Percentiles rank a stretch among this genome's conserved stretches.
These are phyloP conservation scores for Ambrosia artemisiifolia DNA, from an alignment of 129 eudicot species.

Conservation along the genomic window DNA sequence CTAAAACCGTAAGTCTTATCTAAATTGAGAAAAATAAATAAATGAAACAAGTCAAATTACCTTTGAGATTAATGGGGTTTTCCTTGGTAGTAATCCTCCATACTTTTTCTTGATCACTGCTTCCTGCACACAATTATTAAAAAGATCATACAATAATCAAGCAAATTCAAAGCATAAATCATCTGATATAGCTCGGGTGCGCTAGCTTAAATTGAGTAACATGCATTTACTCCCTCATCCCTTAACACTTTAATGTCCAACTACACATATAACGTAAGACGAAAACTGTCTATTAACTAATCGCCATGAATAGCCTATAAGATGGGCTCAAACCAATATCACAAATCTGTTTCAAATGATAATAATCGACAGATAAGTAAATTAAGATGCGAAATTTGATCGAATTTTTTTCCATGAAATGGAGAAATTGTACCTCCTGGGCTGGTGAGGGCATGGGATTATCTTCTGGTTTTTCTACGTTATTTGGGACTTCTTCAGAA, in stretches of 20 bases:
- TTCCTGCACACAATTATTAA: constrained; percentile 40
- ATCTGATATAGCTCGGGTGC: constrained; percentile 14
- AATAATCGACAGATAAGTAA: constrained; percentile 12
- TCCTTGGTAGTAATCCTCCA: constrained; percentile 77
- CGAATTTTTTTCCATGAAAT: neutral
- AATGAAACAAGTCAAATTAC: constrained; percentile 26
- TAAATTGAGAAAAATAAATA: neutral
- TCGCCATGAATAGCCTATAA: neutral
- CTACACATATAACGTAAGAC: neutral
- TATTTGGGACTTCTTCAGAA: constrained; percentile 23
- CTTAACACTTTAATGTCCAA: no score
- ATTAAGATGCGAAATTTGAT: neutral
- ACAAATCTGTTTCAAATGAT: neutral
- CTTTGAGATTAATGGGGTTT: constrained; percentile 76
- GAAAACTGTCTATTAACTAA: neutral
- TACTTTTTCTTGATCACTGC: constrained; percentile 82
- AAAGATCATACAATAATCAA: neutral
- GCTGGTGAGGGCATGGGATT: constrained; percentile 48
- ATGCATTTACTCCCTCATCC: no score
- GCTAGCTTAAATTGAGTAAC: neutral
- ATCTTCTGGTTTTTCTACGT: constrained; percentile 28
- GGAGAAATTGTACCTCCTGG: constrained; percentile 48
- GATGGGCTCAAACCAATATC: constrained; percentile 5
- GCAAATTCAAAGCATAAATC: neutral
- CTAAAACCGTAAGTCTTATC: neutral